Percentiles rank a stretch among this genome's conserved stretches.
Conservation (phyloP, 2,329 filamentous ascomycete genomes). For the Apiospora sp. region DNA sequence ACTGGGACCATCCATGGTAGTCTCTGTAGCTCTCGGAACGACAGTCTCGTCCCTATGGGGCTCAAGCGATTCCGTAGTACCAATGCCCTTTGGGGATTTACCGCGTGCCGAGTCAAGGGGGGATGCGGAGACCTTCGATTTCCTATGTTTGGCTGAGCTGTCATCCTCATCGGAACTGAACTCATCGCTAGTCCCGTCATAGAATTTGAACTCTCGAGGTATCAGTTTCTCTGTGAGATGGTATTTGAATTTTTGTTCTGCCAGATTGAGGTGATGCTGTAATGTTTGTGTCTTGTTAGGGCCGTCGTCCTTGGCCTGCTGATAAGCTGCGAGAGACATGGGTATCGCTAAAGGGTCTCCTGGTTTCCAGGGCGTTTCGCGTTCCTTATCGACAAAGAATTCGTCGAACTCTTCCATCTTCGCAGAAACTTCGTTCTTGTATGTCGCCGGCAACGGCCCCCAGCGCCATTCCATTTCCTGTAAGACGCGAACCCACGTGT, state of each 20-base stretch:
- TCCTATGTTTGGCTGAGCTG: not conserved
- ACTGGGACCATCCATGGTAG: not conserved
- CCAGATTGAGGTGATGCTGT: not conserved
- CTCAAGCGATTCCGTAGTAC: not conserved
- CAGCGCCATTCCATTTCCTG: not conserved
- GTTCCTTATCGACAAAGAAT: not conserved
- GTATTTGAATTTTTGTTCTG: not conserved
- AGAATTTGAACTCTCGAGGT: not conserved
- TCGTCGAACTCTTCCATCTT: not conserved
- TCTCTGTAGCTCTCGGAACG: not conserved
- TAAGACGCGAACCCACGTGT: not conserved
- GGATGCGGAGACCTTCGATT: not conserved
- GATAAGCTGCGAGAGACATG: not conserved
- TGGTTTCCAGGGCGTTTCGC: not conserved
- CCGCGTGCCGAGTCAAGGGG: not conserved
- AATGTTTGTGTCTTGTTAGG: not conserved
- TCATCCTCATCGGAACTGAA: not conserved
- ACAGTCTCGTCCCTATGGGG: not conserved
- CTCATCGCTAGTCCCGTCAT: not conserved
- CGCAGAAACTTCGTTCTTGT: not conserved
- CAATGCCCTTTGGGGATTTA: not conserved
- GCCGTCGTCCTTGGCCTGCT: not conserved
- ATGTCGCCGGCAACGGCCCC: not conserved
- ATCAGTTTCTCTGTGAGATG: not conserved
- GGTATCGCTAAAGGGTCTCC: conserved; percentile 5